phyloP scores from a whole-genome alignment of 257 asterid species.

The Cynanchum wilfordii region DNA sequence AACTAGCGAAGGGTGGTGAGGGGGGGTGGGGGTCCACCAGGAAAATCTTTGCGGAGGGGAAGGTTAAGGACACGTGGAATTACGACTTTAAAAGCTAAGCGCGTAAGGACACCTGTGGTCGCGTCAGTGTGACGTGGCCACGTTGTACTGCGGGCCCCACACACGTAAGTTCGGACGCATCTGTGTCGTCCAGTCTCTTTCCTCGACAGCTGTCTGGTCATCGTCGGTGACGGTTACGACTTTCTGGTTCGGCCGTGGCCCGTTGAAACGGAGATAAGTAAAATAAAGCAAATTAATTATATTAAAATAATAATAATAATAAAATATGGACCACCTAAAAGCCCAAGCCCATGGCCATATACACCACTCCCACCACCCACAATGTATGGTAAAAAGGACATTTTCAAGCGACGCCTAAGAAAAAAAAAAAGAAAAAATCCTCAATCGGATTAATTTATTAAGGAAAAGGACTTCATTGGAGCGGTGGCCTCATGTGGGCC shows the following conservation, averaged over 20 bases:
- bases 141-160: constrained; percentile 38
- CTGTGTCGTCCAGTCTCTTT: constrained; percentile 29
- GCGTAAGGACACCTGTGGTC: constrained; percentile 35
- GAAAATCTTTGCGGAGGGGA: constrained; percentile 7
- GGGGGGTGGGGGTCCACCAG: not conserved
- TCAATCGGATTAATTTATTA: not conserved
- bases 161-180: constrained; percentile 19
- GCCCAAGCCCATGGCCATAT: too few species aligned
- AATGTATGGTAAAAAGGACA: not conserved
- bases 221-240: constrained; percentile 22
- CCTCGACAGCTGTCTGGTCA: constrained; percentile 41
- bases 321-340: not conserved
- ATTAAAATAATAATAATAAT: not conserved
- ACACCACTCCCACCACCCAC: not conserved
- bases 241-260: not conserved
- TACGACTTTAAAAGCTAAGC: constrained; percentile 15
- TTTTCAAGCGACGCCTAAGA: too few species aligned
- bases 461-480: not conserved
- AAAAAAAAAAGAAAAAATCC: too few species aligned
- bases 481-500: not conserved
- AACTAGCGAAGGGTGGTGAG: not conserved
- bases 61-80: constrained; percentile 34
- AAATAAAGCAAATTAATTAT: not conserved
- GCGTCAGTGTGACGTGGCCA: constrained; percentile 61
- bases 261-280: not conserved